Evolutionary conservation across 1,284 basidiomycete genomes (phyloP), one percentile per base, ranked within the genome.

Genomic region (Heterobasidion occidentale): DNA sequence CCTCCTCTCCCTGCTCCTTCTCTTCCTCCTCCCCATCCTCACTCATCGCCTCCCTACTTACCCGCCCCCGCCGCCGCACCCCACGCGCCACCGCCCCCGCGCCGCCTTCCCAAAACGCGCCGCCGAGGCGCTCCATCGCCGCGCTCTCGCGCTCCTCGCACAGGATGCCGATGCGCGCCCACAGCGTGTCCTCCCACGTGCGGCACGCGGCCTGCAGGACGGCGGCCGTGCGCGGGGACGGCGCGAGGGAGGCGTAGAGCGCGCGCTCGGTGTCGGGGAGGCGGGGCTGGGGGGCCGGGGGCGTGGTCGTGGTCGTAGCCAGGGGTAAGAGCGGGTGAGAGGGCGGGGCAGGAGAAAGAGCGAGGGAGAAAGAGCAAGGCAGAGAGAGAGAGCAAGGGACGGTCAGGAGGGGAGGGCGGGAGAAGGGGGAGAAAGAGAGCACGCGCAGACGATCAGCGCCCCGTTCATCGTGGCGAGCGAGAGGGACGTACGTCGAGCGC

Each of bases 141-240:
- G 73, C 74, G 45, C 80, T 84, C 62, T 90, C 78, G 57, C 86
- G 84, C 59, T 91, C 85, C 69, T 98, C 94, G 62, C 93, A 89
- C 36, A 93, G 77, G 49, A 94, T 78, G 64, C 88, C 88, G 57
- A 96, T 77, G 62, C 93, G 87, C 1, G 92, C 92, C 97, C 96
- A 99, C 0, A 98, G 77, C 62, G 94, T 85, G 66, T 99, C 96
- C 67, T 95, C 90, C 94, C 95, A 99, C 33, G 87, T 89, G 38
- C 86, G 74, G 66, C 93, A 95, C 4, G 90, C 87, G 0, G 86
- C 79, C 15, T 35, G 33, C 9, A 98, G 84, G 7, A 93, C 78
- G 7, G 76, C 76, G 0, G 91, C 81, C 5, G 96, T 94, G 61
- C 84, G 78, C 3, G 81, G 77, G 0, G 84, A 82, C 3, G 94